Conservation (phyloP, 352 stramenopile genomes). For the Globisporangium nagaii region DNA sequence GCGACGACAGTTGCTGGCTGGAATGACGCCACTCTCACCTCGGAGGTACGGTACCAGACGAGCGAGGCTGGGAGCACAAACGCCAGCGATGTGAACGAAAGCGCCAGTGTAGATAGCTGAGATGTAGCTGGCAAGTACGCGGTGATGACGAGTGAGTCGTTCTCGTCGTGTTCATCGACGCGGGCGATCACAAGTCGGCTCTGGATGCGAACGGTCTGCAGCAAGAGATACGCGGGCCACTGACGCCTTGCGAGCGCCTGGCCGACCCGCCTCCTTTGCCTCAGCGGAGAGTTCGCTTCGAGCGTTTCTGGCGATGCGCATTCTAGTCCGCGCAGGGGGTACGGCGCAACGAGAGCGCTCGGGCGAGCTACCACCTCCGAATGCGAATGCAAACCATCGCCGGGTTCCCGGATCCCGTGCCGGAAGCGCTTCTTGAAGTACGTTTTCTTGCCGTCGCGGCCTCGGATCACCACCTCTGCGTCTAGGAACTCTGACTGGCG, state of each 20-base stretch:
- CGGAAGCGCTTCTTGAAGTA: constrained; percentile 24
- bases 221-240: constrained; percentile 12
- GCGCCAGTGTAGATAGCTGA: background rate
- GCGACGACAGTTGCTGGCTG: no score
- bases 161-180: constrained; percentile 16
- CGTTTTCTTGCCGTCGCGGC: constrained; percentile 30
- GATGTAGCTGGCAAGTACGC: constrained; percentile 19
- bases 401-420: background rate
- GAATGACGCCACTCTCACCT: no score
- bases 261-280: background rate
- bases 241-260: constrained; percentile 4
- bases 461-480: constrained; percentile 25
- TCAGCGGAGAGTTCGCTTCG: background rate
- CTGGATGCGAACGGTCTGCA: constrained; percentile 15
- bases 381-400: no score
- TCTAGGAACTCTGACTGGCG: constrained; percentile 14
- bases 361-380: background rate
- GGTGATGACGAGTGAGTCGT: constrained; percentile 13
- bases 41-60: background rate
- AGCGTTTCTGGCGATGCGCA: background rate
- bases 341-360: background rate
- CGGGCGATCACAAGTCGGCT: constrained; percentile 12
- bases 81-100: constrained; percentile 15
- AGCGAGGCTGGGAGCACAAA: constrained; percentile 15
- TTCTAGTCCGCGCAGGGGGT: no score